Percentiles rank a stretch among this genome's conserved stretches.
Conservation (phyloP, 768 basidiomycete genomes). For the Myochromella boudieri region DNA sequence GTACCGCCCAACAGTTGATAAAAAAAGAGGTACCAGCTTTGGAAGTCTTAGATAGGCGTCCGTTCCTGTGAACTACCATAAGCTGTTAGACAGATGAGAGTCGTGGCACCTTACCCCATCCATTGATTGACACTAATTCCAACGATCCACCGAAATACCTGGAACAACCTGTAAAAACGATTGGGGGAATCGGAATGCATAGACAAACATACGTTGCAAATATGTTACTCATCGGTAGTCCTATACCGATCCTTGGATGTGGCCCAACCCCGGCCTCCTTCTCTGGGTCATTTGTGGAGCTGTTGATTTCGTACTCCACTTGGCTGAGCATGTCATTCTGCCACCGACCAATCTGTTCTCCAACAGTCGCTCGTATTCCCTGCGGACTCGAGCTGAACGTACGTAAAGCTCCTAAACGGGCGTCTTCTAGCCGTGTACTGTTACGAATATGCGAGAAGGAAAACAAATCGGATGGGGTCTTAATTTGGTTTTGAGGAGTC, state of each 20-base stretch:
- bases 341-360: slow-evolving; percentile 69
- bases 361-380: slow-evolving; percentile 76
- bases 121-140: slow-evolving; percentile 77
- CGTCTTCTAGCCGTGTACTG: slow-evolving; percentile 63
- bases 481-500: slow-evolving; percentile 45
- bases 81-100: neutral
- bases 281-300: slow-evolving; percentile 34
- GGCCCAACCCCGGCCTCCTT: slow-evolving; percentile 44
- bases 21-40: slow-evolving; percentile 52
- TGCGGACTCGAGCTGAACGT: slow-evolving; percentile 56
- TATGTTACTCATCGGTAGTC: slow-evolving; percentile 87
- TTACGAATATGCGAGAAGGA: slow-evolving; percentile 89
- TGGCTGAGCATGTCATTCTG: slow-evolving; percentile 24
- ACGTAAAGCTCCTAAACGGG: slow-evolving; percentile 68
- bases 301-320: slow-evolving; percentile 21
- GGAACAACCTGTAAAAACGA: slow-evolving; percentile 1
- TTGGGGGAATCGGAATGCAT: neutral
- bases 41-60: slow-evolving; percentile 82
- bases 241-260: slow-evolving; percentile 75
- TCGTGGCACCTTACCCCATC: slow-evolving; percentile 61
- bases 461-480: slow-evolving; percentile 74
- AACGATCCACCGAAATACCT: slow-evolving; percentile 86
- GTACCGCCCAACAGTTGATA: neutral
- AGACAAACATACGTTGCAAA: slow-evolving; percentile 71
- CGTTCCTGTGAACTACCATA: slow-evolving; percentile 50